Percentiles rank a stretch among this genome's conserved stretches.
phyloP scores from a whole-genome alignment of 2,329 filamentous ascomycete species.

The Fusarium virguliforme region DNA sequence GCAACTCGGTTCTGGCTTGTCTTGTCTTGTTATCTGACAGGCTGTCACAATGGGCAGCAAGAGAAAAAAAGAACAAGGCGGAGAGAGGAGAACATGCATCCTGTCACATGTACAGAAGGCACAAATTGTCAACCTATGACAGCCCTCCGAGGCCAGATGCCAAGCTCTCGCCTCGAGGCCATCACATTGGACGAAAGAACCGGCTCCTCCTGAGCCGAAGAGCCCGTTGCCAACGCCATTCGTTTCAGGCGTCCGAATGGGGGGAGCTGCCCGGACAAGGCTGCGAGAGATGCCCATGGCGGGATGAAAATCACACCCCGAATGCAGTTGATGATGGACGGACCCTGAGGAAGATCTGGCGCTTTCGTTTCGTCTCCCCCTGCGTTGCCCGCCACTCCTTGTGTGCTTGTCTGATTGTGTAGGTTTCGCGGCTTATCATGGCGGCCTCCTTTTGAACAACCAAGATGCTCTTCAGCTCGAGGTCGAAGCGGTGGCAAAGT shows the following conservation, averaged over 20 bases:
- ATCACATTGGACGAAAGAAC: background rate
- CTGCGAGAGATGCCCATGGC: background rate
- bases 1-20: conserved; percentile 20
- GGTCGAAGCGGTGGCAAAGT: conserved; percentile 24
- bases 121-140: conserved; percentile 1
- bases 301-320: conserved; percentile 17
- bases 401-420: background rate
- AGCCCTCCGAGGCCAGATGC: background rate
- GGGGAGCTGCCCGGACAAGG: conserved; percentile 2
- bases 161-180: conserved; percentile 20
- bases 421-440: background rate
- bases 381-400: conserved; percentile 14
- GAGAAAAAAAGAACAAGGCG: background rate
- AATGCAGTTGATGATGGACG: conserved; percentile 21
- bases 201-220: conserved; percentile 12
- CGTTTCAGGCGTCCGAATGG: conserved; percentile 26
- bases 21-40: conserved; percentile 18
- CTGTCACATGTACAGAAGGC: conserved; percentile 14
- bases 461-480: background rate
- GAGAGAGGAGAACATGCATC: background rate
- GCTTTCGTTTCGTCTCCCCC: conserved; percentile 7
- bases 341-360: conserved; percentile 14
- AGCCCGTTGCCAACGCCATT: conserved; percentile 1
- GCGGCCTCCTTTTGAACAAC: conserved; percentile 1
- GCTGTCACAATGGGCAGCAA: conserved; percentile 3